Conservation (phyloP, 305 asterid species). For the Andrographis paniculata region DNA sequence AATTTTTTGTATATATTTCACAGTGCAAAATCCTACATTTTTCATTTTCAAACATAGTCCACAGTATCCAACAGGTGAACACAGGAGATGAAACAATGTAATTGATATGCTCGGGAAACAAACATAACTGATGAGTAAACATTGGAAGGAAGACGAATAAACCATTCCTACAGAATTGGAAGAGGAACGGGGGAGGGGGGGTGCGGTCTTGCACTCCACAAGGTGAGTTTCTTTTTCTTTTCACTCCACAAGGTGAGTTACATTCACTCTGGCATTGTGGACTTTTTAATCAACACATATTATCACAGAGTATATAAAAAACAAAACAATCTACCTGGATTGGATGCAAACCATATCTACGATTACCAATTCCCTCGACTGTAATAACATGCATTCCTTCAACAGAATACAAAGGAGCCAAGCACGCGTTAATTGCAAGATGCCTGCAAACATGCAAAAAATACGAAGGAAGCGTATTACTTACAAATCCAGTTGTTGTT, state of each 20-base stretch:
- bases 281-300: background rate
- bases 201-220: too few species aligned
- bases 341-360: slow-evolving; percentile 77
- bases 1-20: background rate
- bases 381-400: slow-evolving; percentile 98
- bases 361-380: slow-evolving; percentile 85
- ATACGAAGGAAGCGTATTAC: slow-evolving; percentile 6
- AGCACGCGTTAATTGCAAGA: slow-evolving; percentile 77
- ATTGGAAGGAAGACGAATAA: too few species aligned
- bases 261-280: background rate
- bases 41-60: too few species aligned
- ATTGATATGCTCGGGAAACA: too few species aligned
- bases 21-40: too few species aligned
- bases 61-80: too few species aligned
- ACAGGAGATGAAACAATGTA: too few species aligned
- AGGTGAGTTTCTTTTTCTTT: too few species aligned
- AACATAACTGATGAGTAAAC: too few species aligned
- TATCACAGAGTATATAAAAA: background rate
- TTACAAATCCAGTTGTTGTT: slow-evolving; percentile 2
- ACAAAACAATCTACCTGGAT: slow-evolving; percentile 52
- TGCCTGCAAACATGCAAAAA: slow-evolving; percentile 42
- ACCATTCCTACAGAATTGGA: too few species aligned
- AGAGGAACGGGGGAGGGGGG: too few species aligned
- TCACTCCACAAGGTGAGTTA: too few species aligned
- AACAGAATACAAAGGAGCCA: slow-evolving; percentile 91